Conservation (phyloP, 441 rosid genomes). For the Gossypium laxum region DNA sequence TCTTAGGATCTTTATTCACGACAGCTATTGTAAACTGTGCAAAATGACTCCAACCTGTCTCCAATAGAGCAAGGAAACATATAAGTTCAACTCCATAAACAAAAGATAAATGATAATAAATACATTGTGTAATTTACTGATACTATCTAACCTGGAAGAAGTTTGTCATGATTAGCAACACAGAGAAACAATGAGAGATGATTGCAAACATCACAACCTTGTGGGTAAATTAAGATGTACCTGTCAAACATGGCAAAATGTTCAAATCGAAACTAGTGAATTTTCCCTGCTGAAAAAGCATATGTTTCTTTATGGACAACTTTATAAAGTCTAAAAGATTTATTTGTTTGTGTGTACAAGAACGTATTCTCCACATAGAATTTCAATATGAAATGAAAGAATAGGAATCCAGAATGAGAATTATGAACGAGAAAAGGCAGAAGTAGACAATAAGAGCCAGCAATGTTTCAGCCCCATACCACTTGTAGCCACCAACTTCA, state of each 20-base stretch:
- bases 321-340: not conserved
- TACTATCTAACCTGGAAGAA: slow-evolving; percentile 70
- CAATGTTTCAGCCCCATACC: slow-evolving; percentile 37
- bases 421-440: not conserved
- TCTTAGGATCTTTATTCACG: slow-evolving; percentile 74
- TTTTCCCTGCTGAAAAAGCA: not conserved
- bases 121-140: not conserved
- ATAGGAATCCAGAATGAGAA: not conserved
- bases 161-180: slow-evolving; percentile 90
- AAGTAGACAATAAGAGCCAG: slow-evolving; percentile 8
- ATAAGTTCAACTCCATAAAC: slow-evolving; percentile 9
- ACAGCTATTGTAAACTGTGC: slow-evolving; percentile 98
- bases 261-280: slow-evolving; percentile 5
- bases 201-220: slow-evolving; percentile 93
- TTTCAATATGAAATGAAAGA: not conserved
- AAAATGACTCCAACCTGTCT: slow-evolving; percentile 95
- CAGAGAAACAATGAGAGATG: slow-evolving; percentile 95
- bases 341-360: not conserved
- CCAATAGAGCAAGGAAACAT: slow-evolving; percentile 13
- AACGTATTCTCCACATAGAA: not conserved
- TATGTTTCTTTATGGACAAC: not conserved
- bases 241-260: slow-evolving; percentile 31
- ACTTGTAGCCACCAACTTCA: slow-evolving; percentile 85
- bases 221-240: slow-evolving; percentile 95
- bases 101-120: not conserved